phyloP scores from a whole-genome alignment of 2,329 filamentous ascomycete species.

The Microthyrium microscopicum region DNA sequence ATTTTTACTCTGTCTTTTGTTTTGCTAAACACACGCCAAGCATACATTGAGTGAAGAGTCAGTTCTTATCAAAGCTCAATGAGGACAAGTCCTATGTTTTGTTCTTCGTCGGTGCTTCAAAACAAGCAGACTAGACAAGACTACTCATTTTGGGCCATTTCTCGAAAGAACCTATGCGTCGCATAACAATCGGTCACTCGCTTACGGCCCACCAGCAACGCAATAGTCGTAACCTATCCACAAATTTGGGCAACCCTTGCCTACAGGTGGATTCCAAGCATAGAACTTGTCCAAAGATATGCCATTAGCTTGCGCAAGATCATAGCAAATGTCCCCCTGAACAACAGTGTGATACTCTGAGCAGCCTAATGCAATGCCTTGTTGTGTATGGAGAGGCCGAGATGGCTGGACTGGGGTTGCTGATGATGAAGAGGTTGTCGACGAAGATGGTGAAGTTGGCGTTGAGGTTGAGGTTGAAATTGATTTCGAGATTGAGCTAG shows the following conservation, averaged over 20 bases:
- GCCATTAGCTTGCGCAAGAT: neutral
- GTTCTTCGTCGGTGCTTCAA: too few species aligned
- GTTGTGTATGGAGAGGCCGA: neutral
- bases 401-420: neutral
- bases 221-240: neutral
- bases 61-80: too few species aligned
- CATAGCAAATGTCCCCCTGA: neutral
- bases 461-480: neutral
- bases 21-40: too few species aligned
- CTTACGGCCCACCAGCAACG: conserved; percentile 1
- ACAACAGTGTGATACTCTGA: neutral
- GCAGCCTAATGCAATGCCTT: neutral
- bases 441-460: neutral
- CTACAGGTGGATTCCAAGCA: neutral
- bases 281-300: neutral
- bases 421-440: neutral
- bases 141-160: too few species aligned
- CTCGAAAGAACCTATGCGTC: too few species aligned
- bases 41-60: too few species aligned
- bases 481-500: too few species aligned
- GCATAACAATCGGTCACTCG: too few species aligned
- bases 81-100: too few species aligned
- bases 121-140: too few species aligned
- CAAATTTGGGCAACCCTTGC: neutral
- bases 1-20: too few species aligned